A percentile compares a stretch with the other conserved stretches of the same genome.
These are phyloP conservation scores for Phytopythium mirpurense DNA, from an alignment of 352 stramenopile species.

Conservation along the genomic window DNA sequence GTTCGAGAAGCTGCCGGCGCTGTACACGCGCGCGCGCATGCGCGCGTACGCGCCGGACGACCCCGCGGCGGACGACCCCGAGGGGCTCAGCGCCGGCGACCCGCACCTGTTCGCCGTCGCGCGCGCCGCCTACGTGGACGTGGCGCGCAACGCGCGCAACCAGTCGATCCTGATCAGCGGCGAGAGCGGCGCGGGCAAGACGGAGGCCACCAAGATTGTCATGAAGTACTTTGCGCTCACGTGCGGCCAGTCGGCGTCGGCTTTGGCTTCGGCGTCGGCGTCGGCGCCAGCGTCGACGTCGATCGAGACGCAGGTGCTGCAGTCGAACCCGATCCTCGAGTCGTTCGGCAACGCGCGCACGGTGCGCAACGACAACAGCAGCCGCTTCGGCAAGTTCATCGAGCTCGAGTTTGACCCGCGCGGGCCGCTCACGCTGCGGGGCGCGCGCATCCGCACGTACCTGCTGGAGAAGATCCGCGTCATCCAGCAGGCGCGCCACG, in stretches of 20 bases:
- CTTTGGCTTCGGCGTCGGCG: not conserved
- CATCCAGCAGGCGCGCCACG: slow-evolving; percentile 63
- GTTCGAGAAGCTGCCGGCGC: slow-evolving; percentile 64
- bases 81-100: not conserved
- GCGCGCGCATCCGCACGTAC: slow-evolving; percentile 88
- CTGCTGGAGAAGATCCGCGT: slow-evolving; percentile 94
- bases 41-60: slow-evolving; percentile 37
- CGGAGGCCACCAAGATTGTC: slow-evolving; percentile 89
- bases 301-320: slow-evolving; percentile 85
- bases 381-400: slow-evolving; percentile 91
- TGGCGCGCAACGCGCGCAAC: slow-evolving; percentile 58
- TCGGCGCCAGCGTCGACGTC: slow-evolving; percentile 11
- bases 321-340: slow-evolving; percentile 90
- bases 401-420: slow-evolving; percentile 63
- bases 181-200: slow-evolving; percentile 84
- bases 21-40: slow-evolving; percentile 58
- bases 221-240: slow-evolving; percentile 86
- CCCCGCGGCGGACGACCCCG: slow-evolving; percentile 11
- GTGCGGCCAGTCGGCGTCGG: slow-evolving; percentile 24
- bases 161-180: slow-evolving; percentile 86
- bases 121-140: slow-evolving; percentile 61
- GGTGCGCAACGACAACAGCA: slow-evolving; percentile 87
- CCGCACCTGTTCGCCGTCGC: slow-evolving; percentile 80
- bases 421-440: slow-evolving; percentile 31
- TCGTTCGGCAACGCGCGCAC: slow-evolving; percentile 88